These are phyloP conservation scores for Fusarium duplospermum DNA, from an alignment of 2,329 filamentous ascomycete genomes.

Conservation along the genomic window DNA sequence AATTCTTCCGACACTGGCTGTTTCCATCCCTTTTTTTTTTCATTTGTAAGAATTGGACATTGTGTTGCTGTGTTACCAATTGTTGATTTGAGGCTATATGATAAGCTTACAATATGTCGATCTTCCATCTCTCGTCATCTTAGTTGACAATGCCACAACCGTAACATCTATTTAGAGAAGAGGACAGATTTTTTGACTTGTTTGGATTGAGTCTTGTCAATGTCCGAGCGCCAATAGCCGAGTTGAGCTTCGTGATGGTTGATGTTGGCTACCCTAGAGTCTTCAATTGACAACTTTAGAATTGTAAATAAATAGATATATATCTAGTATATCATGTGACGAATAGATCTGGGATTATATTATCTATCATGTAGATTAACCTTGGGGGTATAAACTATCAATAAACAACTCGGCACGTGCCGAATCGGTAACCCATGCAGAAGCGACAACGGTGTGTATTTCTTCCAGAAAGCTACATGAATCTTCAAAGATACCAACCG, in stretches of 20 bases:
- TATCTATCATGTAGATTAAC: background rate
- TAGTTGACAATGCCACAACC: conserved; percentile 3
- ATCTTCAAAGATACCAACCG: background rate
- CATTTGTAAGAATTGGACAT: background rate
- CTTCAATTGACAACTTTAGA: background rate
- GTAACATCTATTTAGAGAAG: background rate
- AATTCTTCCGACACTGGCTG: conserved; percentile 6
- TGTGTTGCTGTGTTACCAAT: background rate
- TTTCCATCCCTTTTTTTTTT: background rate
- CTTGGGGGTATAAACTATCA: background rate
- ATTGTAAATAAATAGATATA: background rate
- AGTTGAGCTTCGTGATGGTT: background rate
- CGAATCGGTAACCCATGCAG: background rate
- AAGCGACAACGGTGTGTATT: background rate
- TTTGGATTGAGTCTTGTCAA: background rate
- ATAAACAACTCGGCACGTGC: background rate
- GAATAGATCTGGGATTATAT: background rate
- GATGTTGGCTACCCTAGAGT: background rate
- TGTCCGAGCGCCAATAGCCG: background rate
- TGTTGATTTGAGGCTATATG: background rate
- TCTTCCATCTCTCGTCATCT: conserved; percentile 20
- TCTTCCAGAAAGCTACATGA: background rate
- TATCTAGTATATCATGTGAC: background rate
- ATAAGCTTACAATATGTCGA: background rate
- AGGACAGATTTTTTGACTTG: conserved; percentile 1